Base-by-base conservation (phyloP, 2,329 filamentous ascomycete species). In the Ophiostoma himal-ulmi region DNA sequence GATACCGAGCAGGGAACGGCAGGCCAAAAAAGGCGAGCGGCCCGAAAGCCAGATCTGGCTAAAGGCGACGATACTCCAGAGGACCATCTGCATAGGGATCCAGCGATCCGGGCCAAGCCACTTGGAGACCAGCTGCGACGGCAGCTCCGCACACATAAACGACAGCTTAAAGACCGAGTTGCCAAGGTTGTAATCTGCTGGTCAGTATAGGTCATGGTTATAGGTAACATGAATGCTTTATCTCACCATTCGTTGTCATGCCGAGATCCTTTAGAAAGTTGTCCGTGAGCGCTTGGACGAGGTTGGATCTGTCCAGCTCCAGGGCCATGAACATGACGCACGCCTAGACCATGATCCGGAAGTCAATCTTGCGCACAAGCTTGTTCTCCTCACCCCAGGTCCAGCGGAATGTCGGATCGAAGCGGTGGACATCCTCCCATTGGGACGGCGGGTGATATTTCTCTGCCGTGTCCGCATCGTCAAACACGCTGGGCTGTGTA, bases 91-190 rank as follows among this genome's bases (percentile, higher is more conserved):
- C 68, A 84, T 78, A 0, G 86, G 87, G 68, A 88, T 87, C 85
- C 85, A 88, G 36, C 83, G 81, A 72, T 88, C 86, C 0, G 84
- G 85, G 0, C 84, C 86, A 69, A 86, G 76, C 81, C 81, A 86
- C 76, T 89, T 86, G 71, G 80, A 82, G 54, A 89, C 79, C 20
- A 90, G 79, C 75, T 89, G 86, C 0, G 86, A 88, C 0, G 88
- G 88, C 0, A 90, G 79, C 75, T 89, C 86, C 0, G 86, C 82
- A 22, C 79, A 81, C n/a, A 86, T 78, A 72, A 86, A 86, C 0
- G 79, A 79, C 5, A 83, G 76, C 66, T 80, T 80, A 74, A 84
- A 85, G 36, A 86, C 80, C 0, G 81, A 83, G 73, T 82, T 82
- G 22, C 84, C 83, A 1, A 82, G 76, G 70, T 84, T 84, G 73